A percentile compares a stretch with the other conserved stretches of the same genome.
Evolutionary conservation across 2,329 filamentous ascomycete species (phyloP).

Genomic region (Aurifilum marmelostoma): DNA sequence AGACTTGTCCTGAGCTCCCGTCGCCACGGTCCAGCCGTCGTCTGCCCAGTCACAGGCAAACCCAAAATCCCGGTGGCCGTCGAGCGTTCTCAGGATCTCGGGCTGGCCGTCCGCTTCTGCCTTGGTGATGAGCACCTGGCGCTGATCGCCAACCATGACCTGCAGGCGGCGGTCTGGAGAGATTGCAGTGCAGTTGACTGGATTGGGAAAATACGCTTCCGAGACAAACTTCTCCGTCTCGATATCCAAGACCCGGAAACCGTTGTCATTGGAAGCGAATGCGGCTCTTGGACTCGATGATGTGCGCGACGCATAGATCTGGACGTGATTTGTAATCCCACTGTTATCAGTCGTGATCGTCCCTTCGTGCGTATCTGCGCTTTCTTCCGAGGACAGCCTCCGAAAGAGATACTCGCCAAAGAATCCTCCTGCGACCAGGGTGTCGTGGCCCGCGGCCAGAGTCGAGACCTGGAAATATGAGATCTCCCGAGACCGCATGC

Average conservation of each 20-base stretch:
- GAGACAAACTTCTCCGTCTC: conserved; percentile 61
- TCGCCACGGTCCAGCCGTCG: conserved; percentile 75
- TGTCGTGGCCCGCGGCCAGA: conserved; percentile 54
- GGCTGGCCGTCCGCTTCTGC: conserved; percentile 61
- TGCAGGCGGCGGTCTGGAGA: conserved; percentile 74
- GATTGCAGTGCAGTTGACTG: conserved; percentile 74
- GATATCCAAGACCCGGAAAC: conserved; percentile 62
- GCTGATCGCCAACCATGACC: conserved; percentile 71
- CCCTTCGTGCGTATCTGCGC: conserved; percentile 44
- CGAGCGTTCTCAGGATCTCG: conserved; percentile 57
- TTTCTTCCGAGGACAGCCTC: conserved; percentile 44
- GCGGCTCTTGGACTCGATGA: conserved; percentile 58
- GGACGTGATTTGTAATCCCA: conserved; percentile 68
- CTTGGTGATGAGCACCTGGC: conserved; percentile 68
- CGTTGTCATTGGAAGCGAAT: conserved; percentile 65
- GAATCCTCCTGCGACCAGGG: conserved; percentile 64
- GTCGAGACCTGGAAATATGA: conserved; percentile 50
- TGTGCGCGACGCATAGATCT: conserved; percentile 57
- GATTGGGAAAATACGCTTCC: conserved; percentile 56
- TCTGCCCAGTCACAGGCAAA: conserved; percentile 82
- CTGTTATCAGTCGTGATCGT: conserved; percentile 52
- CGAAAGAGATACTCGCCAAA: conserved; percentile 58
- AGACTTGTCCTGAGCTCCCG: conserved; percentile 74
- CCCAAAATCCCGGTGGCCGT: conserved; percentile 69
- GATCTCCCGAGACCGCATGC: conserved; percentile 41